Conservation (phyloP, 1,284 basidiomycete genomes). For the Ceratobasidium theobromae region DNA sequence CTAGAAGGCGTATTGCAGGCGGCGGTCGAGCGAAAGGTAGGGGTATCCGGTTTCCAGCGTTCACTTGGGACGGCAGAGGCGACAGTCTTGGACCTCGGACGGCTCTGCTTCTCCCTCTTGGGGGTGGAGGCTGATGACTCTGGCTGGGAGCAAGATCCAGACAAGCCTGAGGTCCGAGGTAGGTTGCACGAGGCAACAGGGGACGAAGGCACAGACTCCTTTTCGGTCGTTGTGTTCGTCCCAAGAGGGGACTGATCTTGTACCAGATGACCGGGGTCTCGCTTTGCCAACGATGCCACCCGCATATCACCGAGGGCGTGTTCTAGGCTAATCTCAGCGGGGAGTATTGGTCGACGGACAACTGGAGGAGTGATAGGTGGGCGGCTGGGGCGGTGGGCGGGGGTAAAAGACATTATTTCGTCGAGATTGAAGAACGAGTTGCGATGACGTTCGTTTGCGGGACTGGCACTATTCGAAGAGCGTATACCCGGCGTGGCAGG, state of each 20-base stretch:
- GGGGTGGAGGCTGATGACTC: background rate
- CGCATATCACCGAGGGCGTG: conserved; percentile 21
- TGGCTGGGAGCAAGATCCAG: conserved; percentile 6
- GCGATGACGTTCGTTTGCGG: background rate
- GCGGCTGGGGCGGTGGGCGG: background rate
- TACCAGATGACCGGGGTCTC: background rate
- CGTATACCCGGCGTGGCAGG: background rate
- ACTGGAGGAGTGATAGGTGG: background rate
- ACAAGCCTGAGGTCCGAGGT: background rate
- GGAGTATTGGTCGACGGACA: background rate
- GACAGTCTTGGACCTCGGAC: conserved; percentile 6
- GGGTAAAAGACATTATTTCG: background rate
- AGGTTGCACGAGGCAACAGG: background rate
- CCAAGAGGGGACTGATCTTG: conserved; percentile 1
- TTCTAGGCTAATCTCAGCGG: conserved; percentile 5
- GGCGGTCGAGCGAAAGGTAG: background rate
- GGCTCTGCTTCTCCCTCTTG: conserved; percentile 1
- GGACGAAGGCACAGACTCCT: background rate
- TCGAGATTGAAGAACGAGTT: conserved; percentile 16
- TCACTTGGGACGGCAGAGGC: background rate
- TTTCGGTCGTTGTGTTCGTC: background rate
- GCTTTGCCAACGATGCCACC: too few relatives aligned
- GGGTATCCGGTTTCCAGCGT: background rate
- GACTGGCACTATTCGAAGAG: background rate
- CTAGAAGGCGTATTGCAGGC: background rate